Percentiles rank a stretch among this genome's conserved stretches.
phyloP scores from a whole-genome alignment of 805 yeast species.

The Spencermartinsiella europaea region DNA sequence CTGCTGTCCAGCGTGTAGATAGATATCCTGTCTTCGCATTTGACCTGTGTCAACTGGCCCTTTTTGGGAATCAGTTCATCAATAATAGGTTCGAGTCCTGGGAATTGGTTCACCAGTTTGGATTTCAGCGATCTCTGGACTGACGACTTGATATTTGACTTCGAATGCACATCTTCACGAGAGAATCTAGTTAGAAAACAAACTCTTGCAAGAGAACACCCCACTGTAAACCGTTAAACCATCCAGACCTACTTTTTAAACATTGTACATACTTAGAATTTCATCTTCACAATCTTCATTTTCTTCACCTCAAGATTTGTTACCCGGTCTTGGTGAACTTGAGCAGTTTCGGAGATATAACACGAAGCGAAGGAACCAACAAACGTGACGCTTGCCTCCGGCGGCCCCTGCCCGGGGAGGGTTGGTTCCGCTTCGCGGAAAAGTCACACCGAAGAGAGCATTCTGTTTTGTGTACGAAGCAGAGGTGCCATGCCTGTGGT shows the following conservation, averaged over 20 bases:
- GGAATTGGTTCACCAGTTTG: constrained; percentile 68
- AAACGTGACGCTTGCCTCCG: too few species aligned
- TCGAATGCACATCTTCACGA: constrained; percentile 81
- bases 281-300: neutral
- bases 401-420: too few species aligned
- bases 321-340: too few species aligned
- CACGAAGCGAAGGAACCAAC: too few species aligned
- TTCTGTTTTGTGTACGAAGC: too few species aligned
- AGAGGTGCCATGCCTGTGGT: too few species aligned
- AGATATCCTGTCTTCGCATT: constrained; percentile 87
- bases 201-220: neutral
- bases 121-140: constrained; percentile 85
- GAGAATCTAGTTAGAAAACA: constrained; percentile 58
- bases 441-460: too few species aligned
- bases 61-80: constrained; percentile 87
- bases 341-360: too few species aligned
- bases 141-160: constrained; percentile 88
- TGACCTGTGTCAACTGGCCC: constrained; percentile 69
- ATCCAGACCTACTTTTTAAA: constrained; percentile 6
- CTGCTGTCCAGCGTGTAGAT: constrained; percentile 68
- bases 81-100: constrained; percentile 65
- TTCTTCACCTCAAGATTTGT: neutral
- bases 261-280: constrained; percentile 1
- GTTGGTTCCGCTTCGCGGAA: too few species aligned
- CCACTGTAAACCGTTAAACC: neutral